phyloP scores from a whole-genome alignment of 176 grass and related monocot species.

The Triticum urartu region DNA sequence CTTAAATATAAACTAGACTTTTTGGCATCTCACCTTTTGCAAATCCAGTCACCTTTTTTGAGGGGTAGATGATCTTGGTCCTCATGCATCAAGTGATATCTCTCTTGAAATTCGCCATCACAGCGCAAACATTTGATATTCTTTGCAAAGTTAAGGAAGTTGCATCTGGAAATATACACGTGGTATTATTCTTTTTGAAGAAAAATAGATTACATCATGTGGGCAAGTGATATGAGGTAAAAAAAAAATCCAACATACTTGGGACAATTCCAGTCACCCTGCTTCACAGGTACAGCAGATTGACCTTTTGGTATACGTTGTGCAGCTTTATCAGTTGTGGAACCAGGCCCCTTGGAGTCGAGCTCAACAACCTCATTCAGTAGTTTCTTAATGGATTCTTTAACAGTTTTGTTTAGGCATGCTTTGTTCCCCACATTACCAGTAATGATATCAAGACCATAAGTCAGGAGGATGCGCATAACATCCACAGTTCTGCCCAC shows the following conservation, averaged over 20 bases:
- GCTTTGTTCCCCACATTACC: constrained; percentile 68
- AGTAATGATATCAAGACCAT: constrained; percentile 70
- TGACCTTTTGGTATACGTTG: constrained; percentile 40
- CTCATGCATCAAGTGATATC: constrained; percentile 68
- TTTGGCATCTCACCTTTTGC: constrained; percentile 57
- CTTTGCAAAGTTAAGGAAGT: constrained; percentile 94
- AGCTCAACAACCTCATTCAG: constrained; percentile 62
- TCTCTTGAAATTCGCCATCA: constrained; percentile 78
- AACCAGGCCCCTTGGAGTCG: constrained; percentile 47
- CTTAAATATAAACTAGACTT: constrained; percentile 1
- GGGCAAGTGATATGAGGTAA: background rate
- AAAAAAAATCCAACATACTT: constrained; percentile 43
- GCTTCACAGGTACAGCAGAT: constrained; percentile 59
- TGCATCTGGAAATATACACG: constrained; percentile 57
- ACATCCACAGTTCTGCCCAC: constrained; percentile 86
- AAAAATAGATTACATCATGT: background rate
- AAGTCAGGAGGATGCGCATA: constrained; percentile 78
- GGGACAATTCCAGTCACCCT: constrained; percentile 96
- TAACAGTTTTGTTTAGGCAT: constrained; percentile 68
- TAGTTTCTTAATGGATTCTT: constrained; percentile 75
- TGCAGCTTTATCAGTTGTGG: constrained; percentile 31
- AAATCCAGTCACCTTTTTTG: constrained; percentile 98
- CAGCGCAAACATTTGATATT: constrained; percentile 94
- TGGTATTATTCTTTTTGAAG: background rate
- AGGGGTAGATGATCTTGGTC: constrained; percentile 79